Evolutionary conservation across 2,329 filamentous ascomycete species (phyloP), one percentile per base, ranked within the genome.

Genomic region (Verticillium klebahnii): DNA sequence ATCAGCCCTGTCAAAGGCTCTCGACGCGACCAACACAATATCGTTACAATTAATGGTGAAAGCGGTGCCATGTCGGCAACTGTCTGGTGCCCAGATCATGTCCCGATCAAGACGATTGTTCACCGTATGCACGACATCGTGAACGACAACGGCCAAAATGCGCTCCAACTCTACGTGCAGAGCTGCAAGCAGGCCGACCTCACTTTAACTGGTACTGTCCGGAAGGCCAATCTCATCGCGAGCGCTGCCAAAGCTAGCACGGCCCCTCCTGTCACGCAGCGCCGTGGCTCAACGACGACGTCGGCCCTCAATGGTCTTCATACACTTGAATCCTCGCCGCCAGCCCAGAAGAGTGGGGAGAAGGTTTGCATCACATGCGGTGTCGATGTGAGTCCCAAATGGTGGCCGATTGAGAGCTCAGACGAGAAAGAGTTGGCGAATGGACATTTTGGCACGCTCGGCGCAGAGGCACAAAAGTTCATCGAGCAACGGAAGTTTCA

Each of bases 161-260:
- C 91, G 11, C 78, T 99, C 58, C 93, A 97, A 73, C 82, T 96
- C 31, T 99, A 91, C 72, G 91, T 90, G 55, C 89, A 89, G 67
- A 93, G 89, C 62, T 97, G 92, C 80, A 99, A 99, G 75, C 94
- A 98, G 76, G 94, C 95, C 9, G 95, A 99, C 72, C 84, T 94
- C 50, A 87, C 91, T 2, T 79, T 97, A 68, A 97, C 93, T 2
- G 95, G 95, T 32, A 97, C 94, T 19, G 92, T 95, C 25, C 89
- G 95, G 60, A 97, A 97, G 75, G 94, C 95, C 25, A 95, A 92
- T 63, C 83, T 95, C 52, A 85, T 89, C 70, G 86, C 85, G 61
- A 82, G 85, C 58, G 86, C 85, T 32, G 84, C 85, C 14, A 91
- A 89, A 71, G 74, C 76, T 2, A 70, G 72, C 36, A 70, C 74